Evolutionary conservation across 140 eudicot species (phyloP), one percentile per base, ranked within the genome.

Genomic region (Cichorium intybus): DNA sequence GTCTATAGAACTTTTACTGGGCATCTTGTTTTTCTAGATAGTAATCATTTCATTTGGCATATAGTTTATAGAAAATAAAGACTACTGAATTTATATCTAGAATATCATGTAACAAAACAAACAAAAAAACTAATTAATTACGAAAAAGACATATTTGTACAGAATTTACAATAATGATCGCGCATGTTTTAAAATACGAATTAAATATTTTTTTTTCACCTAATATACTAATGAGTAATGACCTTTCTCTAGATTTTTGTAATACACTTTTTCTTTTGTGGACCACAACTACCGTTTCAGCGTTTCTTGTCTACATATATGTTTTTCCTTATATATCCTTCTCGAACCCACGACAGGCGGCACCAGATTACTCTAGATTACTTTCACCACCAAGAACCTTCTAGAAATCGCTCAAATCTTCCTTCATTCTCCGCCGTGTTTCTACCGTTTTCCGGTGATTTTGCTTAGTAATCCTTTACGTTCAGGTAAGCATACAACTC

Each of bases 331-430:
- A 60, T 17, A 71, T 71, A 71, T 71, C 70, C 70, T 61, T 71
- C 77, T 71, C 63, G 62, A 61, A 71, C 18, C 77, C 70, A 71
- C 64, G 31, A 51, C 35, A 52, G 46, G 10, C 55, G 43, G 45
- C 62, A 20, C 6, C 43, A n/a, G 4, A 24, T 54, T 68, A 2
- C 12, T 10, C 9, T 28, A 55, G 12, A 10, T 60, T 60, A 31
- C 78, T 43, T 8, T 43, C 60, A 51, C 64, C 78, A 55, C 55
- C 71, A 48, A 28, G 87, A 82, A 78, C 56, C 60, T 82, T 82
- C 87, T 70, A 61, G 87, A 82, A 82, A 11, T 37, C 62, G 10
- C 59, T 6, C 64, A 28, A 34, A 24, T 58, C 58, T 41, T 66
- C 62, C 73, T 55, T 16, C 69, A 20, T 24, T 6, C 21, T 21